Conservation (phyloP, 805 yeast species). For the Wickerhamiella azymoides region DNA sequence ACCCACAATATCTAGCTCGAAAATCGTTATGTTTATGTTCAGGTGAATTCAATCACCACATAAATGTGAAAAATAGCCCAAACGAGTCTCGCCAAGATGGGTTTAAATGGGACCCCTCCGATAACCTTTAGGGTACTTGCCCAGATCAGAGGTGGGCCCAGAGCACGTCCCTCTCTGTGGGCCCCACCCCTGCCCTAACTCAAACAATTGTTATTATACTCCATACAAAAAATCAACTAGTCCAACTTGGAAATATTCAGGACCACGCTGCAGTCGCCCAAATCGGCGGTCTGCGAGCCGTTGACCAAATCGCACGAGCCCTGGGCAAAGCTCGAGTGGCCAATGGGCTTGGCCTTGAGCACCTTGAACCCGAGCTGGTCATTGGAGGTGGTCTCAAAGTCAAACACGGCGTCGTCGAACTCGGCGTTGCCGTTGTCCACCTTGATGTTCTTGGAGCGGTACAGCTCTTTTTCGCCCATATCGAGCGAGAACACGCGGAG, state of each 20-base stretch:
- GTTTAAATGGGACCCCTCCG: too few relatives aligned
- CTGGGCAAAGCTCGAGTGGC: conserved; percentile 50
- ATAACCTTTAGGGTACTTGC: too few relatives aligned
- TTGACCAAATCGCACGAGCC: conserved; percentile 32
- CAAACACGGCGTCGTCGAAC: conserved; percentile 37
- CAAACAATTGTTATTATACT: too few relatives aligned
- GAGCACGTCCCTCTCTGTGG: too few relatives aligned
- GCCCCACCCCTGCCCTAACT: too few relatives aligned
- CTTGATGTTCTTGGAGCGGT: conserved; percentile 49
- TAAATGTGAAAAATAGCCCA: too few relatives aligned
- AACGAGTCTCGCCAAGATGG: too few relatives aligned
- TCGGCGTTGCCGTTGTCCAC: conserved; percentile 31
- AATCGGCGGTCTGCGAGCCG: conserved; percentile 27
- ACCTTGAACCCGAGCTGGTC: conserved; percentile 48
- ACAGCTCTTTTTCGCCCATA: conserved; percentile 36
- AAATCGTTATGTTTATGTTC: too few relatives aligned
- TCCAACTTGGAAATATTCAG: background rate
- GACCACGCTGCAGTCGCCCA: conserved; percentile 10
- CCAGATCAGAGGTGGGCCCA: too few relatives aligned
- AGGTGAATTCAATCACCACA: too few relatives aligned
- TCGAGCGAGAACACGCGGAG: conserved; percentile 33
- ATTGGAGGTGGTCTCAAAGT: conserved; percentile 53
- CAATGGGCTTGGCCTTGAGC: conserved; percentile 55
- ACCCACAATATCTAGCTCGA: too few relatives aligned
- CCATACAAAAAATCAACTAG: background rate